Percentiles rank a stretch among this genome's conserved stretches.
These are phyloP conservation scores for Litchi chinensis DNA, from an alignment of 345 rosid genomes.

Conservation along the genomic window DNA sequence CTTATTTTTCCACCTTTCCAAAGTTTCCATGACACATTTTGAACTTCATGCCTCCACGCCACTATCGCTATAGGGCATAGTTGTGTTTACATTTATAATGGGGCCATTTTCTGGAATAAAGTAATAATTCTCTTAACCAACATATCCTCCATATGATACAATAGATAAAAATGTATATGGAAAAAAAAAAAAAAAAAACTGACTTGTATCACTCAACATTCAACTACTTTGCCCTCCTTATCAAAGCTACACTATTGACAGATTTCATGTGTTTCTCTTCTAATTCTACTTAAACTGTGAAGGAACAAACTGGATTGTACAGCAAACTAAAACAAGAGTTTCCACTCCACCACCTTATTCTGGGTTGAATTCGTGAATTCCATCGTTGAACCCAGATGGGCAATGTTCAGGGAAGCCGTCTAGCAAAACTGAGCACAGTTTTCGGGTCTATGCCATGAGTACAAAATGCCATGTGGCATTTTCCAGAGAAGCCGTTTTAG, in stretches of 20 bases:
- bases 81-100: neutral
- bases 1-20: neutral
- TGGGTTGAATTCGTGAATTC: too few relatives aligned
- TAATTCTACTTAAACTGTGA: slow-evolving; percentile 27
- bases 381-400: neutral
- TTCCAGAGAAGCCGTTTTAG: slow-evolving; percentile 1
- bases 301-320: slow-evolving; percentile 40
- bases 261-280: slow-evolving; percentile 40
- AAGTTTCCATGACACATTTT: neutral
- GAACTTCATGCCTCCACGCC: slow-evolving; percentile 19
- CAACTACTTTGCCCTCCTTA: slow-evolving; percentile 38
- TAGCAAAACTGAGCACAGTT: neutral
- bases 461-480: neutral
- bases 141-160: slow-evolving; percentile 21
- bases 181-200: neutral
- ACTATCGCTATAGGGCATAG: neutral
- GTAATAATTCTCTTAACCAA: neutral
- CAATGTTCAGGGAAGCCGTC: neutral
- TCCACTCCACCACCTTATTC: too few relatives aligned
- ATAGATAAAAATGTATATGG: slow-evolving; percentile 8
- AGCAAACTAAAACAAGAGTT: slow-evolving; percentile 1
- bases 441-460: too few relatives aligned
- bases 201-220: slow-evolving; percentile 29
- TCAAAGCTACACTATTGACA: slow-evolving; percentile 53
- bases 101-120: neutral